phyloP scores from a whole-genome alignment of 352 stramenopile species.

The Phytopythium sindhum region DNA sequence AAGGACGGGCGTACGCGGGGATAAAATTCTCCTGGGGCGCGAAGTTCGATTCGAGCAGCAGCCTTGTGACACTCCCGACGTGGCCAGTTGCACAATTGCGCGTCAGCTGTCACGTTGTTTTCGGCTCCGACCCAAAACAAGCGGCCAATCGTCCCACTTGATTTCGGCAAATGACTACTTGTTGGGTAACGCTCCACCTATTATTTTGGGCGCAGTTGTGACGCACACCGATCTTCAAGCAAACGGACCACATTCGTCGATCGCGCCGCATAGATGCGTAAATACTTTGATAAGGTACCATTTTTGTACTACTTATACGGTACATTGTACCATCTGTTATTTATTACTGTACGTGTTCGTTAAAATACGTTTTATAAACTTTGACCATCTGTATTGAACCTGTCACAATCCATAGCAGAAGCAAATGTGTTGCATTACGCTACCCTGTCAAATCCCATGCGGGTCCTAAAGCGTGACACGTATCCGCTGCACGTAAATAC shows the following conservation, averaged over 20 bases:
- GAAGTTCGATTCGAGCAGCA: constrained; percentile 4
- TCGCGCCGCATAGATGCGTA: background rate
- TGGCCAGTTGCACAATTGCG: background rate
- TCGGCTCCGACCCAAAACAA: background rate
- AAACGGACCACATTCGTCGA: background rate
- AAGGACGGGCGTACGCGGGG: too few species aligned
- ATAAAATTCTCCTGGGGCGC: constrained; percentile 6
- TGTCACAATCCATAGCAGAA: background rate
- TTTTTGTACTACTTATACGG: background rate
- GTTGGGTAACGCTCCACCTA: background rate
- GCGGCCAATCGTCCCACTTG: background rate
- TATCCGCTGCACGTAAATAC: constrained; percentile 18
- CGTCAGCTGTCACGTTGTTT: background rate
- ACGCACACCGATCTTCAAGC: background rate
- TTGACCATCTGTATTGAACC: background rate
- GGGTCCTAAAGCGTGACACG: constrained; percentile 6
- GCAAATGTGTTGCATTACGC: background rate
- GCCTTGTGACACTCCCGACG: constrained; percentile 8
- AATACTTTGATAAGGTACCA: background rate
- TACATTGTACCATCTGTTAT: background rate
- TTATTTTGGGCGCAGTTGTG: background rate
- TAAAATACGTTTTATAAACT: background rate
- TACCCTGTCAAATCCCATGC: background rate
- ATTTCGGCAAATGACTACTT: background rate
- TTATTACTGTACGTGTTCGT: background rate